These are phyloP conservation scores for Albatrellus sp. DNA, from an alignment of 1,284 basidiomycete genomes.

Conservation along the genomic window DNA sequence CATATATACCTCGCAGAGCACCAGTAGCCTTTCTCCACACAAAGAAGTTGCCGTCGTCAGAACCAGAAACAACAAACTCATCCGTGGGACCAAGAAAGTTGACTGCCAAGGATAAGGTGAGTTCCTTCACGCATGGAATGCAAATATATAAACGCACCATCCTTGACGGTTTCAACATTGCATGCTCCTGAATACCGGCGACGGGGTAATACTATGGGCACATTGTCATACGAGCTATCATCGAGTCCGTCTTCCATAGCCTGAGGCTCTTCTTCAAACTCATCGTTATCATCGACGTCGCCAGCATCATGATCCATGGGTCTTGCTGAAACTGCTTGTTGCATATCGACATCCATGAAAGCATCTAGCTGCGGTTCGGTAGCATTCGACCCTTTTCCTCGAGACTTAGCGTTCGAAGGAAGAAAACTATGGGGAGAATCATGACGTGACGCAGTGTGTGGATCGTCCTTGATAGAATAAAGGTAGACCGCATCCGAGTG, in stretches of 20 bases:
- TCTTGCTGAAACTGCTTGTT: neutral
- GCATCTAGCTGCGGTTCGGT: neutral
- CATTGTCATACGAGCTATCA: slow-evolving; percentile 19
- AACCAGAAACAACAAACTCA: slow-evolving; percentile 77
- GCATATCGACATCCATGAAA: neutral
- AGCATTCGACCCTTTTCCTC: neutral
- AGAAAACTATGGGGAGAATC: neutral
- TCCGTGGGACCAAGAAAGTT: slow-evolving; percentile 75
- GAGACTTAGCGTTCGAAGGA: slow-evolving; percentile 1
- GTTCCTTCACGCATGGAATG: neutral
- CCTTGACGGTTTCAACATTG: slow-evolving; percentile 85
- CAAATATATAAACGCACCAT: slow-evolving; percentile 37
- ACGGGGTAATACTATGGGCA: slow-evolving; percentile 62
- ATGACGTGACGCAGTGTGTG: slow-evolving; percentile 13
- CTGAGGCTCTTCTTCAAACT: slow-evolving; percentile 21
- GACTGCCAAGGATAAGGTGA: slow-evolving; percentile 30
- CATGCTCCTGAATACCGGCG: slow-evolving; percentile 60
- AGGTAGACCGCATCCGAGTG: slow-evolving; percentile 69
- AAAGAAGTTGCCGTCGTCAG: slow-evolving; percentile 81
- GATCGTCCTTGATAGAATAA: slow-evolving; percentile 72
- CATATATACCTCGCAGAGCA: slow-evolving; percentile 62
- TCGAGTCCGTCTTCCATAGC: slow-evolving; percentile 16
- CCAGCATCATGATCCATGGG: neutral
- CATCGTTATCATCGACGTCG: slow-evolving; percentile 16
- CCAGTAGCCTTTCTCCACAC: slow-evolving; percentile 71